Evolutionary conservation across 306 rosid species (phyloP), one percentile per base, ranked within the genome.

Genomic region (Fagus crenata): DNA sequence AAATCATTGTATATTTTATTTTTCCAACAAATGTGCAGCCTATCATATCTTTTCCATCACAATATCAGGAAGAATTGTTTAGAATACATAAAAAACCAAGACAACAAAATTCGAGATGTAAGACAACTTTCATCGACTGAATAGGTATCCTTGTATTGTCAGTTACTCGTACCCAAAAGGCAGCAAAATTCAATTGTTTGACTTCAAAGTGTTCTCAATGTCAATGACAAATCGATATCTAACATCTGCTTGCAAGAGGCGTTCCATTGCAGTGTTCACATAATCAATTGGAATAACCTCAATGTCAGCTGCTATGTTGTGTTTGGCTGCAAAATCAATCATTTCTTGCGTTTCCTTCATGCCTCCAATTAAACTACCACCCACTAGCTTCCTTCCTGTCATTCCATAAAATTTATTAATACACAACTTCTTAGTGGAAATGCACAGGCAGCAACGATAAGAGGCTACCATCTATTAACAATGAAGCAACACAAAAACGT

Each of bases 301-400:
- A 7, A 73, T 49, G 15, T 84, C 84, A 13, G 84, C 77, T 5
- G 67, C 72, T 3, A 75, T 67, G 49, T 55, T 28, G 32, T 85
- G 75, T 46, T 85, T 65, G 7, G 79, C 77, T 53, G 81, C 82
- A 82, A 59, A 79, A 61, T 82, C 82, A 13, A 86, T 22, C 89
- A 83, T 86, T 65, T 86, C 89, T 51, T 83, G 89, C 0, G 87
- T 86, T 77, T 86, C 89, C 81, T 87, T 87, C 74, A 84, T 77
- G 22, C 90, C 88, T 60, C 90, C 90, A 72, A 75, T 71, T 78
- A 42, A n/a, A 69, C 87, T 87, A 11, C 88, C 88, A 4, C 77
- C 86, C 17, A 87, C 6, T 12, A 76, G n/a, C 76, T 85, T 87
- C 69, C 88, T 80, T 53, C 85, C 88, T 82, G 74, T 78, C n/a